phyloP scores from a whole-genome alignment of 257 asterid genomes.

The Handroanthus guayacan region DNA sequence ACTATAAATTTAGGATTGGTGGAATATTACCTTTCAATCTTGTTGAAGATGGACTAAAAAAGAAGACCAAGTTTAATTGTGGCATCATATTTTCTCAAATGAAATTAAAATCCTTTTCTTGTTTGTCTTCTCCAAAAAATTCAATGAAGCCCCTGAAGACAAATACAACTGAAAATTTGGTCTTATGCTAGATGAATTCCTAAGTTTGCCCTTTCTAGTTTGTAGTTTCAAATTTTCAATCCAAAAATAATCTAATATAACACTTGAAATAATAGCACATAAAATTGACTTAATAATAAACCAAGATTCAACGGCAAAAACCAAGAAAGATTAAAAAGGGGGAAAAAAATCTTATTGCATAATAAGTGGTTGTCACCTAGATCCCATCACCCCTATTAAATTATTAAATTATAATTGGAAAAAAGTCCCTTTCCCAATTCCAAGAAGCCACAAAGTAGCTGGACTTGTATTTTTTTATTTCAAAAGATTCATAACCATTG shows the following conservation, averaged over 20 bases:
- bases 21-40: no score
- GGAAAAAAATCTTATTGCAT: not conserved
- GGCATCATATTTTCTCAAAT: no score
- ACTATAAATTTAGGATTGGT: no score
- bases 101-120: not conserved
- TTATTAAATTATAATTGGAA: not conserved
- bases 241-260: not conserved
- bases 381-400: constrained; percentile 34
- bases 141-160: not conserved
- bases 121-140: not conserved
- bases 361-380: constrained; percentile 27
- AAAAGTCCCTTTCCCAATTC: constrained; percentile 30
- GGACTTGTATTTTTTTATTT: constrained; percentile 22
- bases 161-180: constrained; percentile 4
- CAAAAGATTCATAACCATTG: constrained; percentile 36
- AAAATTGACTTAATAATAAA: not conserved
- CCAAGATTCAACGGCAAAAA: constrained; percentile 20
- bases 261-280: not conserved
- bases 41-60: no score
- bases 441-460: constrained; percentile 42
- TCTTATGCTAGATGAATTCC: not conserved
- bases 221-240: not conserved
- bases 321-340: not conserved
- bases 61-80: no score
- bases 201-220: not conserved